A percentile compares a stretch with the other conserved stretches of the same genome.
These are phyloP conservation scores for Emmonsia crescens DNA, from an alignment of 2,329 filamentous ascomycete species.

Conservation along the genomic window DNA sequence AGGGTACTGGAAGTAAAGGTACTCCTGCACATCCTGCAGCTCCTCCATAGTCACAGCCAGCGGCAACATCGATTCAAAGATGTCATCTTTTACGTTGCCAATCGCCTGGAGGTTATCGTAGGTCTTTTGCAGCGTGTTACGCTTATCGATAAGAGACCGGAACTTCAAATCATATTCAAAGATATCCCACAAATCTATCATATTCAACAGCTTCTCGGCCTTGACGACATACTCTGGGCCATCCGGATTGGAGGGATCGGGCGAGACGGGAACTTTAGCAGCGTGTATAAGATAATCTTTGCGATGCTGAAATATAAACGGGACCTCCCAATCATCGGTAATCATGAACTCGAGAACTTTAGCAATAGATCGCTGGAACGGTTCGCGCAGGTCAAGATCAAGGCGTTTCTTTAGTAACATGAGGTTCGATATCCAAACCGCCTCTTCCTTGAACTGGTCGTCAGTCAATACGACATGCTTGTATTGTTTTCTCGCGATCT, in stretches of 20 bases:
- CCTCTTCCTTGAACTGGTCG: constrained; percentile 83
- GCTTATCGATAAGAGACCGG: constrained; percentile 82
- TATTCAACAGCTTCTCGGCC: constrained; percentile 80
- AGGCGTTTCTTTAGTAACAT: constrained; percentile 81
- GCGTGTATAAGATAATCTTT: constrained; percentile 96
- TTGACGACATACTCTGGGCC: constrained; percentile 60
- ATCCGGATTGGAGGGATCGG: constrained; percentile 55
- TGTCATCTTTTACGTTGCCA: constrained; percentile 55
- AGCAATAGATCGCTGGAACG: constrained; percentile 77
- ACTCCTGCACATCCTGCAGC: constrained; percentile 91
- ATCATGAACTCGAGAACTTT: constrained; percentile 95
- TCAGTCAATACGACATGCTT: constrained; percentile 67
- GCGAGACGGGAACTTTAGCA: constrained; percentile 55
- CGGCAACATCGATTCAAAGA: constrained; percentile 73
- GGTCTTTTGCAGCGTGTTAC: constrained; percentile 69
- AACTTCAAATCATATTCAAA: constrained; percentile 94
- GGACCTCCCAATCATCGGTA: constrained; percentile 86
- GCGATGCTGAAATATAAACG: constrained; percentile 95
- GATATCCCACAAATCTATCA: constrained; percentile 90
- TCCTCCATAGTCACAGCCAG: constrained; percentile 83
- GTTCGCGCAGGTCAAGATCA: constrained; percentile 58
- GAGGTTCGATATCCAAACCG: constrained; percentile 80
- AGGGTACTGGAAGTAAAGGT: constrained; percentile 88
- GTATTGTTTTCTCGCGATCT: constrained; percentile 82
- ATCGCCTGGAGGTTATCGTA: constrained; percentile 64